Percentiles rank a stretch among this genome's conserved stretches.
Conservation (phyloP, 2,329 filamentous ascomycete genomes). For the Fusarium heterosporum region DNA sequence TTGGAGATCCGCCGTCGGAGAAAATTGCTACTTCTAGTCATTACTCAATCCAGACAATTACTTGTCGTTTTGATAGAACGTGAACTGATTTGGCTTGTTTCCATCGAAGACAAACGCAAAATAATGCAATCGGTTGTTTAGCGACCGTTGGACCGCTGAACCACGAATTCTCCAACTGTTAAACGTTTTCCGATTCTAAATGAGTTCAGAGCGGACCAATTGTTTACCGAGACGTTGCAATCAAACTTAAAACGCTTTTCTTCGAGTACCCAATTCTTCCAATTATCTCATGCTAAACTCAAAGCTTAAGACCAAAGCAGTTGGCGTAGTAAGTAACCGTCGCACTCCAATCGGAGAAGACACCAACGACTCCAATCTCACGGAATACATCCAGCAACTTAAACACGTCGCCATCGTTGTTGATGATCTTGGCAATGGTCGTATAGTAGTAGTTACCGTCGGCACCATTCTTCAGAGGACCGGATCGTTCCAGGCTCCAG, state of each 20-base stretch:
- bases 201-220: not conserved
- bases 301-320: conserved; percentile 63
- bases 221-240: not conserved
- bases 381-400: conserved; percentile 73
- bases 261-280: not conserved
- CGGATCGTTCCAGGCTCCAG: conserved; percentile 76
- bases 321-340: conserved; percentile 79
- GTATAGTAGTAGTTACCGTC: conserved; percentile 67
- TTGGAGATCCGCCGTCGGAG: not conserved
- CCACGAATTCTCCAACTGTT: not conserved
- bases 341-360: conserved; percentile 78
- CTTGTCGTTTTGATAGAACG: no score
- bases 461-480: conserved; percentile 65
- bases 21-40: not conserved
- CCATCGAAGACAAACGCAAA: not conserved
- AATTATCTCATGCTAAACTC: not conserved
- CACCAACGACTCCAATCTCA: conserved; percentile 69
- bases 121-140: not conserved
- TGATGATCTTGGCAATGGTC: conserved; percentile 64
- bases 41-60: not conserved
- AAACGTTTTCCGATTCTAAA: not conserved
- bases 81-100: accelerated
- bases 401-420: conserved; percentile 74
- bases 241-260: not conserved
- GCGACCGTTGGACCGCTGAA: not conserved